phyloP scores from a whole-genome alignment of 2,329 filamentous ascomycete species.

The Chaetomium globosum region DNA sequence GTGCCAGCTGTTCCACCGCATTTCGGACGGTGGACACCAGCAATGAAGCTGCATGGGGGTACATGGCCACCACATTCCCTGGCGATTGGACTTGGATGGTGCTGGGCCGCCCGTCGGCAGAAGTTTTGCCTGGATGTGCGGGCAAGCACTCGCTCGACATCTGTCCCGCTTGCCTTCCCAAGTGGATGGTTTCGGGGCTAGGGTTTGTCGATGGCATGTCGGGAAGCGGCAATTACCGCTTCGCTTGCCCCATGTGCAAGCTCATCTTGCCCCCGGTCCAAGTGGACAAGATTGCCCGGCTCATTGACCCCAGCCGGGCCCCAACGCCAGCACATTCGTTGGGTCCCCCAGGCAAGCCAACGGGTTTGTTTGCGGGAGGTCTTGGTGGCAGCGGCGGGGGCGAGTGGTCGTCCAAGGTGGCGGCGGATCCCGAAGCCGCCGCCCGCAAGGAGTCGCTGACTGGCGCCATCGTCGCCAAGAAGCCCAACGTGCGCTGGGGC shows the following conservation, averaged over 20 bases:
- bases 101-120: constrained; percentile 14
- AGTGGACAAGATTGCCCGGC: constrained; percentile 21
- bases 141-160: constrained; percentile 24
- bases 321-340: constrained; percentile 3
- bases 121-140: constrained; percentile 16
- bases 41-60: constrained; percentile 16
- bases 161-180: constrained; percentile 18
- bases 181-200: constrained; percentile 17
- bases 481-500: constrained; percentile 33
- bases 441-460: constrained; percentile 21
- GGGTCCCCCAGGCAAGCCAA: neutral
- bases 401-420: neutral
- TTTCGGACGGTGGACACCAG: constrained; percentile 16
- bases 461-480: constrained; percentile 28
- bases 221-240: constrained; percentile 16
- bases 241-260: constrained; percentile 19
- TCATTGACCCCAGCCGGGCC: constrained; percentile 16
- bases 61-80: constrained; percentile 5
- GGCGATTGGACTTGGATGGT: constrained; percentile 25
- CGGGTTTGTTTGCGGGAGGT: neutral
- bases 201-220: constrained; percentile 9
- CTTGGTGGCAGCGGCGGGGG: neutral
- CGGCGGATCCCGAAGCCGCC: neutral
- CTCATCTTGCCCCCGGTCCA: constrained; percentile 9
- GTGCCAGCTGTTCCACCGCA: constrained; percentile 3